Evolutionary conservation across 2,329 filamentous ascomycete species (phyloP).

Genomic region (Fusarium sambucinum): DNA sequence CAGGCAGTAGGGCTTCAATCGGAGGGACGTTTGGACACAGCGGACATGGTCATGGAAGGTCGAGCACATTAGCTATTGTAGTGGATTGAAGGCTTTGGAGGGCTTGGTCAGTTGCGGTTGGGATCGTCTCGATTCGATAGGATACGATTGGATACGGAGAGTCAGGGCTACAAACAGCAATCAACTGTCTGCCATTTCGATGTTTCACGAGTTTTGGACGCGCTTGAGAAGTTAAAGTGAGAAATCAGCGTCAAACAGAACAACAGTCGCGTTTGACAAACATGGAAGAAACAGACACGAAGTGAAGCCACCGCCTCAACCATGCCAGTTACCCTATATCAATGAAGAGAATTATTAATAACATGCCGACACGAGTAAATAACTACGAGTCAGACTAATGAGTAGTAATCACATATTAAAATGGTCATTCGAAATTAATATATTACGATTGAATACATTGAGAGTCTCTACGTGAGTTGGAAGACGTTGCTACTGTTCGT

Average conservation of each 20-base stretch:
- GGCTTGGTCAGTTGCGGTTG: neutral
- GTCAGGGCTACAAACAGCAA: neutral
- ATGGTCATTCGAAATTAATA: no score
- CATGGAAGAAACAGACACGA: neutral
- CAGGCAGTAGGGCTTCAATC: neutral
- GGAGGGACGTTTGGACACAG: no score
- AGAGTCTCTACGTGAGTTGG: neutral
- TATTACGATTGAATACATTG: neutral
- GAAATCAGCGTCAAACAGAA: rapidly evolving
- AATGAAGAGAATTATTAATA: rapidly evolving
- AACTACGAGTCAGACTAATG: rapidly evolving
- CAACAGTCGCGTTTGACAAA: neutral
- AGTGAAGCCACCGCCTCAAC: neutral
- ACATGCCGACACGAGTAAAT: neutral
- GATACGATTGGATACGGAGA: neutral
- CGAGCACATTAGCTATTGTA: neutral
- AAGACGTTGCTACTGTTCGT: no score
- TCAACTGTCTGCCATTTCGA: rapidly evolving
- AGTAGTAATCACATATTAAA: neutral
- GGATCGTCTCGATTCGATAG: neutral
- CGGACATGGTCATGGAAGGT: neutral
- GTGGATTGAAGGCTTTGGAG: neutral
- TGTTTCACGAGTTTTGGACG: neutral
- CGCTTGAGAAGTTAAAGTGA: neutral
- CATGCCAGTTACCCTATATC: neutral